These are phyloP conservation scores for Solanum hybrid DNA, from an alignment of 305 asterid species.

Conservation along the genomic window DNA sequence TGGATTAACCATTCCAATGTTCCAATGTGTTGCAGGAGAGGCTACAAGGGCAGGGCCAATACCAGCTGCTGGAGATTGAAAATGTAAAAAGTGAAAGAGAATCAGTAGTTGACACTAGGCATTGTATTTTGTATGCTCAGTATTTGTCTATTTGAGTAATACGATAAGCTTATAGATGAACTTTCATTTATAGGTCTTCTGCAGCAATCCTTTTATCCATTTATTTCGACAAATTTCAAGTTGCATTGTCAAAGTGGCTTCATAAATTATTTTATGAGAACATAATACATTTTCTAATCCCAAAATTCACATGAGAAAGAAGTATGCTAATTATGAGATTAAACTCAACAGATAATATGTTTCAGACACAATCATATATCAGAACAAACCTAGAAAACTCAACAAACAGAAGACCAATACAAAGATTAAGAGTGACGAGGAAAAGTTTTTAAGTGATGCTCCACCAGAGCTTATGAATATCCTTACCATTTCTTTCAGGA, in stretches of 20 bases:
- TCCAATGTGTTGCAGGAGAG: slow-evolving; percentile 61
- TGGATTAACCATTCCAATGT: slow-evolving; percentile 53
- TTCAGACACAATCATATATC: not conserved
- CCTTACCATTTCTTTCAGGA: slow-evolving; percentile 77
- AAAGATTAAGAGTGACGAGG: not conserved
- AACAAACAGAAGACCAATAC: not conserved
- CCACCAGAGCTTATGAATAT: not conserved
- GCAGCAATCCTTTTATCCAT: not conserved
- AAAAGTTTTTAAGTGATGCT: not conserved
- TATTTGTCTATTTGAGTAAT: not conserved
- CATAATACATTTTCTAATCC: not conserved
- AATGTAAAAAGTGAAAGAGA: not conserved
- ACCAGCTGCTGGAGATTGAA: slow-evolving; percentile 34
- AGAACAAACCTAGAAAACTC: not conserved
- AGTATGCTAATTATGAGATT: not conserved
- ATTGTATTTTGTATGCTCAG: not conserved
- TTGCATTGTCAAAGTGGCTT: not conserved
- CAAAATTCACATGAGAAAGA: not conserved
- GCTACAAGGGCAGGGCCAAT: slow-evolving; percentile 45
- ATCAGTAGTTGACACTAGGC: slow-evolving; percentile 5
- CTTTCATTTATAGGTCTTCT: not conserved
- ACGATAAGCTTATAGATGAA: not conserved
- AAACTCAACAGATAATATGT: not conserved
- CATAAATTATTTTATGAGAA: not conserved
- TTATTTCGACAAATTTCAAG: not conserved